Conservation (phyloP, 768 basidiomycete species). For the Russula emetica region DNA sequence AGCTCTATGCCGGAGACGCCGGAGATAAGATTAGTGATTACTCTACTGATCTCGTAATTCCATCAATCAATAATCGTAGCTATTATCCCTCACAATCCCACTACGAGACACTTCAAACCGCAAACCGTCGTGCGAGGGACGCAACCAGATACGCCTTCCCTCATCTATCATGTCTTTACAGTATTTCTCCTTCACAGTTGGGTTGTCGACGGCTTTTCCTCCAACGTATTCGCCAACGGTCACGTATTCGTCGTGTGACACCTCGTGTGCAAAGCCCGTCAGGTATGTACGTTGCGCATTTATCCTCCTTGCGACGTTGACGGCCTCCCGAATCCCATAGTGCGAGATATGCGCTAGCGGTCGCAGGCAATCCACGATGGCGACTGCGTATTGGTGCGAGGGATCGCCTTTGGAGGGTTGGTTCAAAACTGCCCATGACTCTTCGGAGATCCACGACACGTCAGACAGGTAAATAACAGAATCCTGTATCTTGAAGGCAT, state of each 20-base stretch:
- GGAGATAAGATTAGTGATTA: conserved; percentile 10
- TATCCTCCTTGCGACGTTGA: conserved; percentile 52
- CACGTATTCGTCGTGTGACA: conserved; percentile 72
- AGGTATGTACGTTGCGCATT: conserved; percentile 63
- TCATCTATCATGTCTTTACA: conserved; percentile 48
- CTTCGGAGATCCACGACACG: conserved; percentile 73
- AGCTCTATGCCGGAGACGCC: neutral
- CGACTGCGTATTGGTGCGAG: conserved; percentile 43
- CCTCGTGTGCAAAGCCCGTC: conserved; percentile 71
- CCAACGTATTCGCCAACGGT: conserved; percentile 54
- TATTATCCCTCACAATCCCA: conserved; percentile 49
- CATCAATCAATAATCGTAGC: conserved; percentile 36
- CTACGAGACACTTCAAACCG: conserved; percentile 45
- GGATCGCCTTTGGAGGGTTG: conserved; percentile 30
- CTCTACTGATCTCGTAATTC: conserved; percentile 4
- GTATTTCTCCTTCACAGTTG: conserved; percentile 36
- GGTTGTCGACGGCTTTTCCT: conserved; percentile 32
- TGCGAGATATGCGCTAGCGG: conserved; percentile 70
- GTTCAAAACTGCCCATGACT: conserved; percentile 54
- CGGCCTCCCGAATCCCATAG: conserved; percentile 63
- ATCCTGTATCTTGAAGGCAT: conserved; percentile 67
- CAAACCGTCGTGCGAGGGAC: conserved; percentile 75
- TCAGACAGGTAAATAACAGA: conserved; percentile 77
- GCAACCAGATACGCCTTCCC: conserved; percentile 52
- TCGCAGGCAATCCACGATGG: conserved; percentile 75